phyloP scores from a whole-genome alignment of 2,329 filamentous ascomycete genomes.

The Sordariomycetes sp. region DNA sequence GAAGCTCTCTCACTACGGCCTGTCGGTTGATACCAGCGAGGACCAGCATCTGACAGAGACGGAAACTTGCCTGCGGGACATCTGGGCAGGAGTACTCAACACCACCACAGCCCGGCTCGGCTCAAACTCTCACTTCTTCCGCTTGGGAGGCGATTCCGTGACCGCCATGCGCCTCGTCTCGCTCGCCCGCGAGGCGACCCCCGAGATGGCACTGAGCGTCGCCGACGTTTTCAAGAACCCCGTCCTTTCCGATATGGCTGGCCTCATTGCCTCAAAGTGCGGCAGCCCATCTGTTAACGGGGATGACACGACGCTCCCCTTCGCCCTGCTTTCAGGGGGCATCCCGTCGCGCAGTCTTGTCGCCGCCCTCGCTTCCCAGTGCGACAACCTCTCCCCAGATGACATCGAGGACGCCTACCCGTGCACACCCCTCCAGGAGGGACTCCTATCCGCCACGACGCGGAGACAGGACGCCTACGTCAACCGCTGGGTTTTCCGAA shows the following conservation, averaged over 20 bases:
- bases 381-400: constrained; percentile 16
- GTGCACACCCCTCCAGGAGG: constrained; percentile 40
- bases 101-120: constrained; percentile 14
- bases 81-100: constrained; percentile 24
- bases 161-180: constrained; percentile 35
- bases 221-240: constrained; percentile 30
- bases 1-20: constrained; percentile 7
- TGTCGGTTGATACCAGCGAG: constrained; percentile 6
- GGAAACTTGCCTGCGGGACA: constrained; percentile 21
- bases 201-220: constrained; percentile 25
- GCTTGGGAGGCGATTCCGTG: constrained; percentile 34
- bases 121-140: constrained; percentile 29
- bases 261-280: neutral
- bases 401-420: constrained; percentile 37
- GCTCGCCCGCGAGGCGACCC: constrained; percentile 19
- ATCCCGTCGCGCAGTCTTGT: constrained; percentile 12
- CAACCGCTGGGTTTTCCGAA: constrained; percentile 30
- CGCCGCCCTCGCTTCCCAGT: constrained; percentile 24
- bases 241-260: constrained; percentile 28
- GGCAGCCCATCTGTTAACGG: neutral
- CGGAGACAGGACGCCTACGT: constrained; percentile 38
- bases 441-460: constrained; percentile 36
- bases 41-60: constrained; percentile 20
- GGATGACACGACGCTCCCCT: neutral
- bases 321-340: constrained; percentile 10